Evolutionary conservation across 140 eudicot genomes (phyloP).

Genomic region (Stevia rebaudiana): DNA sequence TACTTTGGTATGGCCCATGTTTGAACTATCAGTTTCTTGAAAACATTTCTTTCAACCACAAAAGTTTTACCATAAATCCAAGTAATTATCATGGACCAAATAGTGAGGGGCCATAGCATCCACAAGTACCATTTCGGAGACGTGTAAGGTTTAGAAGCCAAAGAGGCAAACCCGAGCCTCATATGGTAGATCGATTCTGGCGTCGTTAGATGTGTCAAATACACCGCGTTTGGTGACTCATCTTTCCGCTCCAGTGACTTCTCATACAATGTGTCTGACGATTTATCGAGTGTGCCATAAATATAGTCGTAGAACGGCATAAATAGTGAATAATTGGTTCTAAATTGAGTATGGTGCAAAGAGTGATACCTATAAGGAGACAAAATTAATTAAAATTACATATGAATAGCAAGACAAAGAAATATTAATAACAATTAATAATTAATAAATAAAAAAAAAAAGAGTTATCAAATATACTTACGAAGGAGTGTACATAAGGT

Average conservation of each 20-base stretch:
- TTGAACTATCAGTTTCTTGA: conserved; percentile 52
- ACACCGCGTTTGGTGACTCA: conserved; percentile 48
- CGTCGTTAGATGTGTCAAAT: conserved; percentile 67
- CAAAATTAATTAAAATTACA: not conserved
- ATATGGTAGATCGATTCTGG: conserved; percentile 66
- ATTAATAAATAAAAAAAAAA: not conserved
- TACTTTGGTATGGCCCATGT: conserved; percentile 71
- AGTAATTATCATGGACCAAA: conserved; percentile 39
- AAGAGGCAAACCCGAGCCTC: conserved; percentile 58
- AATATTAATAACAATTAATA: not conserved
- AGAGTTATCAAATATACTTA: conserved; percentile 32
- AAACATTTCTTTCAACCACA: conserved; percentile 53
- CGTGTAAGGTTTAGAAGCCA: conserved; percentile 57
- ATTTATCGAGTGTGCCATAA: conserved; percentile 63
- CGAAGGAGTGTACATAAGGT: conserved; percentile 71
- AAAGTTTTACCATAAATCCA: conserved; percentile 49
- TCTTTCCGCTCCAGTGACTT: conserved; percentile 39
- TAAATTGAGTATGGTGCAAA: conserved; percentile 71
- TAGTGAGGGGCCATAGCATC: conserved; percentile 61
- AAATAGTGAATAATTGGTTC: conserved; percentile 71
- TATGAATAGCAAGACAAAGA: not conserved
- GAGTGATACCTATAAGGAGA: conserved; percentile 55
- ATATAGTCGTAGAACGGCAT: conserved; percentile 75
- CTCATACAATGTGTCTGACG: conserved; percentile 44
- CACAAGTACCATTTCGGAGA: conserved; percentile 41